These are phyloP conservation scores for Lactifluus hygrophoroides DNA, from an alignment of 768 basidiomycete genomes.

Conservation along the genomic window DNA sequence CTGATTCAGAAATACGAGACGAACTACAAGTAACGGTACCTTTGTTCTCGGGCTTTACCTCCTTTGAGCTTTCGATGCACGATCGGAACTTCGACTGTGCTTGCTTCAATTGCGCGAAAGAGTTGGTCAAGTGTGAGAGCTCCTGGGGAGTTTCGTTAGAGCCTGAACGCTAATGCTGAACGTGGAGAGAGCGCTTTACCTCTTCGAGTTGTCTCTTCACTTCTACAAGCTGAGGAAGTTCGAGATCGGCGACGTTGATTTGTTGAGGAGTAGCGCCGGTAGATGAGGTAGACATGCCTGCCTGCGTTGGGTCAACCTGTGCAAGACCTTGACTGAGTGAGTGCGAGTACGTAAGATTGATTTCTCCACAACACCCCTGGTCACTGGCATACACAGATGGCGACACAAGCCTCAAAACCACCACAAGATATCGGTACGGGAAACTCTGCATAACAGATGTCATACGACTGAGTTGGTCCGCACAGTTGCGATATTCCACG, in stretches of 20 bases:
- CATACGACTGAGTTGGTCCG: neutral
- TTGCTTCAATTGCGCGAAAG: slow-evolving; percentile 86
- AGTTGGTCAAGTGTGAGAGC: slow-evolving; percentile 82
- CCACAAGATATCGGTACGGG: slow-evolving; percentile 13
- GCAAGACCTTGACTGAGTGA: too few relatives aligned
- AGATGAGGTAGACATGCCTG: slow-evolving; percentile 1
- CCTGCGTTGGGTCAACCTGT: too few relatives aligned
- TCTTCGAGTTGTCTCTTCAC: slow-evolving; percentile 91
- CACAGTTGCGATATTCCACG: slow-evolving; percentile 74
- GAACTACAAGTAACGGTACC: too few relatives aligned
- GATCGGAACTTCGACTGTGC: slow-evolving; percentile 89
- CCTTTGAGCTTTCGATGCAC: slow-evolving; percentile 72
- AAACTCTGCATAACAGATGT: too few relatives aligned
- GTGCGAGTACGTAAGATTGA: neutral
- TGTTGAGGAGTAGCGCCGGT: slow-evolving; percentile 46
- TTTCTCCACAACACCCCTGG: neutral
- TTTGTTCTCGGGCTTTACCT: slow-evolving; percentile 64
- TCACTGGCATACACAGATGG: too few relatives aligned
- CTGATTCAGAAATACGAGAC: too few relatives aligned
- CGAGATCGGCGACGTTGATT: slow-evolving; percentile 75
- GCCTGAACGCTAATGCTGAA: neutral
- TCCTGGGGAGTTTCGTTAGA: slow-evolving; percentile 47
- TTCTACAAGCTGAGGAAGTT: slow-evolving; percentile 77
- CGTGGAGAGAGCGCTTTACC: slow-evolving; percentile 37
- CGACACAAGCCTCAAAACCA: neutral